Evolutionary conservation across 306 rosid genomes (phyloP).

Genomic region (Dalbergia cultrata): DNA sequence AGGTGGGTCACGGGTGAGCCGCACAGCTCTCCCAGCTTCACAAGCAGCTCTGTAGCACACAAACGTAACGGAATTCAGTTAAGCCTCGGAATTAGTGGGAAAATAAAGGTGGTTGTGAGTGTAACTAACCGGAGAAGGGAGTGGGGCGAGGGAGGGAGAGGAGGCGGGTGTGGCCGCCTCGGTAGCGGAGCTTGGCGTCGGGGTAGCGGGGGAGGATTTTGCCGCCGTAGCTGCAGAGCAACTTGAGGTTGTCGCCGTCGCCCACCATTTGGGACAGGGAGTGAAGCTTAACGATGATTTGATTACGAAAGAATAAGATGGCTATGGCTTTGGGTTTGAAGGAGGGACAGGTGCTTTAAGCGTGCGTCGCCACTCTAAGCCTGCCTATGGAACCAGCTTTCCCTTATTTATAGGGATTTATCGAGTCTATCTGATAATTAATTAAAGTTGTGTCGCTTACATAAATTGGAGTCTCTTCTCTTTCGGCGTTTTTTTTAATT

Average conservation of each 20-base stretch:
- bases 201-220: slow-evolving; percentile 94
- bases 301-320: neutral
- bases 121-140: slow-evolving; percentile 75
- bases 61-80: neutral
- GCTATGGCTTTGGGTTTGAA: too few relatives aligned
- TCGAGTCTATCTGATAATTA: too few relatives aligned
- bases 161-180: slow-evolving; percentile 93
- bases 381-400: slow-evolving; percentile 26
- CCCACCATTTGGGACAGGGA: neutral
- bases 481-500: too few relatives aligned
- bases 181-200: slow-evolving; percentile 92
- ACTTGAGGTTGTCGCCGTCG: slow-evolving; percentile 53
- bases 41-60: slow-evolving; percentile 66
- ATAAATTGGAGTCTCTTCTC: neutral
- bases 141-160: slow-evolving; percentile 78
- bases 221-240: slow-evolving; percentile 94
- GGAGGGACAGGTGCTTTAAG: neutral
- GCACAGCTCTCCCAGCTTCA: slow-evolving; percentile 78
- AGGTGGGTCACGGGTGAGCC: slow-evolving; percentile 65
- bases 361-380: slow-evolving; percentile 47
- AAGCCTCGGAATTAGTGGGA: neutral
- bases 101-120: neutral
- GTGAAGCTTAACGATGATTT: too few relatives aligned
- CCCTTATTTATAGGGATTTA: slow-evolving; percentile 55
- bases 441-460: neutral